phyloP scores from a whole-genome alignment of 2,329 filamentous ascomycete species.

The Fusarium guadeloupense region DNA sequence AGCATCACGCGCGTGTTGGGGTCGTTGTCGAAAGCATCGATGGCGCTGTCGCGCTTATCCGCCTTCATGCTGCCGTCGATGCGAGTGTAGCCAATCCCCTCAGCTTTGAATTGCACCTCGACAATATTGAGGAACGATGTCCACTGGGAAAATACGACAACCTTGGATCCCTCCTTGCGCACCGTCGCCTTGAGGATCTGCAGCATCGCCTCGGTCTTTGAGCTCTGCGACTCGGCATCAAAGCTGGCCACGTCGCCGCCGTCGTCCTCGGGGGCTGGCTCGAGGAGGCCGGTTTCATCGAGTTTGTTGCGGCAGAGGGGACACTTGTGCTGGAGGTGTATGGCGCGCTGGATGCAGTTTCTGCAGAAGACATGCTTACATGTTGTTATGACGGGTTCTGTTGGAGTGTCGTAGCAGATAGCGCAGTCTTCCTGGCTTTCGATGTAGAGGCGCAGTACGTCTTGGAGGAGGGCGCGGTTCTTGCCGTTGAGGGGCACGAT shows the following conservation, averaged over 20 bases:
- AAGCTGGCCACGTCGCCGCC: constrained; percentile 57
- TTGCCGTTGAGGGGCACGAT: constrained; percentile 76
- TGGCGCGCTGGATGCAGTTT: constrained; percentile 76
- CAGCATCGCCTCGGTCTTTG: constrained; percentile 83
- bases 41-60: constrained; percentile 74
- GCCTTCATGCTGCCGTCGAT: constrained; percentile 85
- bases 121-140: constrained; percentile 78
- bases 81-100: constrained; percentile 71
- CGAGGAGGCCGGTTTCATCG: constrained; percentile 67
- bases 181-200: constrained; percentile 77
- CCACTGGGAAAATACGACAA: constrained; percentile 82
- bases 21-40: constrained; percentile 73
- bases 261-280: constrained; percentile 66
- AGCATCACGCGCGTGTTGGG: constrained; percentile 77
- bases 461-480: constrained; percentile 76
- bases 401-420: constrained; percentile 79
- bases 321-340: constrained; percentile 80
- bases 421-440: constrained; percentile 85
- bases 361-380: constrained; percentile 85
- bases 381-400: constrained; percentile 80
- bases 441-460: constrained; percentile 78
- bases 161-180: constrained; percentile 70
- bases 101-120: constrained; percentile 70
- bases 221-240: constrained; percentile 74
- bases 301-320: constrained; percentile 83